Evolutionary conservation across 108 stramenopile species (phyloP), one percentile per base, ranked within the genome.

Genomic region (Chaetoceros muelleri): DNA sequence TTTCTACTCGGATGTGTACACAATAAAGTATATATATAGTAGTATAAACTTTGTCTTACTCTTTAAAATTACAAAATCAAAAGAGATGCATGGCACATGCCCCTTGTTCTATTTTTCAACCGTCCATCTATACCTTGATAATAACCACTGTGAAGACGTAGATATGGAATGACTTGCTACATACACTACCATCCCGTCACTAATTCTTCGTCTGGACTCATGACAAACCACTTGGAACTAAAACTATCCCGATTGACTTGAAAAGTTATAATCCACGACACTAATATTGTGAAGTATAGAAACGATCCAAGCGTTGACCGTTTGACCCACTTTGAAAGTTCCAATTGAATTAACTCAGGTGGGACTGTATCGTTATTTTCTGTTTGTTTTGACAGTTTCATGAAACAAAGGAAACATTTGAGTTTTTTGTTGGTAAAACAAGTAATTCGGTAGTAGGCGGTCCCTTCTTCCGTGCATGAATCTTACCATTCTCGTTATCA

Each of bases 201-300:
- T 34, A 71, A 75, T 29, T 52, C 80, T 24, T 82, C 69, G 46
- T 73, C 73, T 44, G 46, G 55, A 53, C 54, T 48, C 60, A 78
- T 64, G 22, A 87, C 81, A 62, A 74, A 83, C 75, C 74, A 78
- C 1, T 53, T 57, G 3, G 50, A 22, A 10, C 80, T 80, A 67
- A 90, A 74, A 24, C 62, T 57, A 16, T 72, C 75, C 48, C 70
- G 62, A 52, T 80, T 64, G 31, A 84, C 62, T 53, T 90, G 81
- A 56, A 75, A 83, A 13, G 71, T 46, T 10, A 85, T 48, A 48
- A 85, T 75, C 88, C 88, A 90, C 27, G 63, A 68, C 23, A 82
- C 48, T 75, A 85, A 85, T 5, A 68, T 16, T 25, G 51, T 49
- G 16, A 79, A 57, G 20, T 78, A 75, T 7, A 74, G 17, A 21